Base-by-base conservation (phyloP, 306 rosid species). In the Begonia masoniana region DNA sequence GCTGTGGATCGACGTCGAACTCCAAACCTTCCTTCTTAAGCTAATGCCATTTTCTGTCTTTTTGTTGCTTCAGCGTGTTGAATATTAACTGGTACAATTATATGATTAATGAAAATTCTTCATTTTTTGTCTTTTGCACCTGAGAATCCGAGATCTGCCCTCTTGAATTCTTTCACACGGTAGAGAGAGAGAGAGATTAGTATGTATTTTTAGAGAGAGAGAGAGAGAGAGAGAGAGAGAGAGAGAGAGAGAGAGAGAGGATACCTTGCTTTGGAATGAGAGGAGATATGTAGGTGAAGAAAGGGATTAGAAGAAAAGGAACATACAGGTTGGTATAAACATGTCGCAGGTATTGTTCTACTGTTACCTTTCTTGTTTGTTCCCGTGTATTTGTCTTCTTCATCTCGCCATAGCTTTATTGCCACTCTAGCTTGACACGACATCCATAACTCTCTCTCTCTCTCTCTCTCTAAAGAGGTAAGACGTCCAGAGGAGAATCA, bases 371-470 rank as follows among this genome's bases (percentile, higher is more conserved):
- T 43, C 60, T 60, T 50, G 77, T 78, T 77, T 68, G 81, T 74
- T 76, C 75, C 78, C 78, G 71, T 48, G 76, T 71, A 69, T 19
- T 50, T 71, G 47, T 64, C 49, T 66, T 58, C 11, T 51, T 51
- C 6, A 2, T 43, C 2, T 43, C 12, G 3, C 56, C 51, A 64
- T 73, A 60, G 63, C 95, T 82, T 85, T 75, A 75, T 73, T 76
- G 58, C 51, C 72, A 82, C 85, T 77, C 85, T 62, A 77, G 78
- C 70, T 71, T 75, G 93, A 77, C 87, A 64, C 78, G 64, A 79
- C 80, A 79, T 75, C 95, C 60, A 61, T 69, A 71, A 59, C 62
- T 69, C 70, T 65, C 24, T 47, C 52, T 46, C 68, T 63, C 52
- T 47, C 21, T 39, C 54, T 10, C 58, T 56, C 47, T 70, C 59